Base-by-base conservation (phyloP, 2,329 filamentous ascomycete genomes). In the Arthrobotrys sinensis region DNA sequence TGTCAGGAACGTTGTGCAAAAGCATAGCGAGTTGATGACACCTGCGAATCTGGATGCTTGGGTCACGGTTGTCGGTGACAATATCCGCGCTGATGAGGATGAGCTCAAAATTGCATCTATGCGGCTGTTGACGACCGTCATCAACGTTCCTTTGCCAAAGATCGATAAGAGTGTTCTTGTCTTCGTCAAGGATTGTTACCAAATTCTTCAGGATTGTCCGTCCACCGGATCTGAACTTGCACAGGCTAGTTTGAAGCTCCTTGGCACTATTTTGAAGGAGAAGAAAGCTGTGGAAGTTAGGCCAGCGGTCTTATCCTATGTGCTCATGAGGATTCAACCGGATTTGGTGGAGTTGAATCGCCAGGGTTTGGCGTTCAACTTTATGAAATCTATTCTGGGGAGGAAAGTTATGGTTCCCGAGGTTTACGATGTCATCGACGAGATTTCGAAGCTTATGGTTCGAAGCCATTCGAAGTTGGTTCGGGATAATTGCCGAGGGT, bases 311-410 rank as follows among this genome's bases (percentile, higher is more conserved):
- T 86, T 98, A 19, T 93, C 96, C 52, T 91, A 93, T 83, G 86
- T 99, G 1, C 89, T 98, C 3, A 90, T 90, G 79, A 92, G 93
- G 76, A 86, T 98, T 64, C 92, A 94, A 81, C 91, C 94, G 32
- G 95, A 98, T 82, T 88, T 99, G 57, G 97, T 96, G 34, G 93
- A 98, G 83, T 94, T 95, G 3, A 91, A 97, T 80, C 91, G 94
- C 78, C 93, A 97, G 80, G 94, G 97, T 81, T 90, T 97, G 48
- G 96, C 93, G 0, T 99, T 99, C 86, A 97, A 93, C 82, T 98
- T 99, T 84, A 85, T 99, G 75, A 91, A 94, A 48, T 92, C 93
- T 0, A 90, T 98, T 28, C 89, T 99, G 83, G 91, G 93, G 66
- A 90, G 94, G 16, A 95, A 92, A 83, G 88, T 98, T 50, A 89